Percentiles rank a stretch among this genome's conserved stretches.
These are phyloP conservation scores for Sparassis latifolia DNA, from an alignment of 1,284 basidiomycete species.

Conservation along the genomic window DNA sequence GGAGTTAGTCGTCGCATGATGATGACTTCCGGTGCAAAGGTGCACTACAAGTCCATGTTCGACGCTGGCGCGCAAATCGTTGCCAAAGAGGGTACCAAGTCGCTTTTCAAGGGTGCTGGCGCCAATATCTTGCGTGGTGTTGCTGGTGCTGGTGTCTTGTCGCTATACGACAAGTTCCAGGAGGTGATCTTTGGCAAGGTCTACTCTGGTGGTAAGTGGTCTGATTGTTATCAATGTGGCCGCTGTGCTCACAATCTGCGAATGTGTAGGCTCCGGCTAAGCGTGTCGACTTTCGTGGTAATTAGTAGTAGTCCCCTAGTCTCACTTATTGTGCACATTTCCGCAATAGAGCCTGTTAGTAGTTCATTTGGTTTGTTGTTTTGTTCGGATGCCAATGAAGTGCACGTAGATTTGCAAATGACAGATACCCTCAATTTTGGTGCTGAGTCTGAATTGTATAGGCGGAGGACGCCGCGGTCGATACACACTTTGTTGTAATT, in stretches of 20 bases:
- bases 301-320: no score
- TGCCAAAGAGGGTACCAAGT: conserved; percentile 85
- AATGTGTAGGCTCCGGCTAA: conserved; percentile 42
- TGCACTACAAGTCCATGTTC: conserved; percentile 92
- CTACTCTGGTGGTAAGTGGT: conserved; percentile 67
- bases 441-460: no score
- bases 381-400: no score
- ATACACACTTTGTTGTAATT: no score
- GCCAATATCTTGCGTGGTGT: conserved; percentile 98
- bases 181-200: conserved; percentile 91
- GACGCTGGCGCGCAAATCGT: conserved; percentile 81
- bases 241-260: no score
- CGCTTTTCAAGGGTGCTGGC: conserved; percentile 94
- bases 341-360: no score
- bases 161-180: conserved; percentile 92
- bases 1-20: conserved; percentile 83
- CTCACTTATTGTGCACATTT: no score
- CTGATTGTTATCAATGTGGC: no score
- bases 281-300: neutral
- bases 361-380: no score
- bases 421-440: no score
- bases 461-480: no score
- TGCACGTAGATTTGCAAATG: no score
- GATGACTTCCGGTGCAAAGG: conserved; percentile 84
- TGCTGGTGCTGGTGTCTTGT: conserved; percentile 95